Evolutionary conservation across 768 basidiomycete species (phyloP), one percentile per base, ranked within the genome.

Genomic region (Russula compacta): DNA sequence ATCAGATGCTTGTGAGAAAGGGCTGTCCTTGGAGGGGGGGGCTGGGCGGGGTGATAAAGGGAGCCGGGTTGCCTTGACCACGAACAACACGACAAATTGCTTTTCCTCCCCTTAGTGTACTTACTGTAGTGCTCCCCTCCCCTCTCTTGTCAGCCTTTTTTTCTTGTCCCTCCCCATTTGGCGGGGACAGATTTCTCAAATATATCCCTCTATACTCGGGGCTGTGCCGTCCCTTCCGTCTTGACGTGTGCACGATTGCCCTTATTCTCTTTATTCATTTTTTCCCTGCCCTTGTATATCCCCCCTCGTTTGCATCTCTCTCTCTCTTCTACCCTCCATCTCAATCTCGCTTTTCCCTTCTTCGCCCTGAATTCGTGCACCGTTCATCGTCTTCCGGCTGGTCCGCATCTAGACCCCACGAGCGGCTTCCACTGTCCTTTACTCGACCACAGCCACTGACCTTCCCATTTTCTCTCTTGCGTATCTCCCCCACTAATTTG

Each of bases 1-100:
- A 56, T 57, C 58, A 59, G 46, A 48, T 39, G 39, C 51, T 50
- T 59, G 59, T 60, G 53, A 60, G 63, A 56, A 55, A 39, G 40
- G 53, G 63, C 56, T 62, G 66, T 57, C 58, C 53, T 15, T 53
- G 58, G 53, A 46, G 29, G 58, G 64, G n/a, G n/a, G n/a, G n/a
- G n/a, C n/a, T n/a, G n/a, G n/a, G n/a, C n/a, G n/a, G n/a, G 57
- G 63, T 48, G 53, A 55, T 49, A 61, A 60, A 58, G 59, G 59
- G 53, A 49, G 57, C 53, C 36, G 54, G 63, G 79, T 80, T 80
- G 78, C 78, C 79, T 79, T 80, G 79, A 78, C 78, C 78, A 79
- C 79, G 70, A 75, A 75, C 74, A 69, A 69, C 72, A 61, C 59
- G 64, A 64, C 63, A 61, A 54, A 53, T 58, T 59, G 24, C 36